Evolutionary conservation across 192 early-diverging fungal genomes (phyloP), one percentile per base, ranked within the genome.

Genomic region (Coemansia sp.): DNA sequence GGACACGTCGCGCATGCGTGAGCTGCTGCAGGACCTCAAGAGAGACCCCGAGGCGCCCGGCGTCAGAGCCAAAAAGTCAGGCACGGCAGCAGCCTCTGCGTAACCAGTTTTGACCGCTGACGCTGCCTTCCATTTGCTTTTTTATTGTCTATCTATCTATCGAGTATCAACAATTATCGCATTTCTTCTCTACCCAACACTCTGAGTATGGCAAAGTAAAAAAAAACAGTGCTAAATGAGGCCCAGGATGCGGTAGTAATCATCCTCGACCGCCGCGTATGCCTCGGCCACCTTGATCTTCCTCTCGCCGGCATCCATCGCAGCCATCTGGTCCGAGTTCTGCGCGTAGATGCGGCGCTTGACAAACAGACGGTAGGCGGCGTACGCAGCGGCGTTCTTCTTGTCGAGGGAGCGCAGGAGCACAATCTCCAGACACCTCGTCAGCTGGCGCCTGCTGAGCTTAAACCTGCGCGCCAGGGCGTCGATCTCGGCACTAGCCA

Each of bases 271-370:
- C 9, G 77, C 67, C 26, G 72, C 46, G 68, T 81, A 96, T 0
- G 88, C 85, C 53, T 91, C 90, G 18, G 86, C 78, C 11, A 96
- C 66, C 45, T 88, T 88, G 47, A 83, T 62, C 40, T 84, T 79
- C 32, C 84, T 65, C 53, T 90, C 89, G 0, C 56, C 60, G n/a
- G 53, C 67, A 15, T 84, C 83, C 67, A 94, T 64, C 5, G 67
- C 77, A 23, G 60, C 62, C 44, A 95, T 59, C 18, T 74, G 70
- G 39, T 95, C 91, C 57, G 86, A 63, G 63, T 95, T 94, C 40
- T 86, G 88, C 14, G 76, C 70, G 70, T 85, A 97, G 9, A 97
- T 65, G 15, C 93, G 61, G 35, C 81, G 72, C 71, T 97, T 97
- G 14, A 97, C 88, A 57, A 85, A 85, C 38, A 94, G 58, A 42